phyloP scores from a whole-genome alignment of 805 yeast species.

The Ogataea degrootiae region DNA sequence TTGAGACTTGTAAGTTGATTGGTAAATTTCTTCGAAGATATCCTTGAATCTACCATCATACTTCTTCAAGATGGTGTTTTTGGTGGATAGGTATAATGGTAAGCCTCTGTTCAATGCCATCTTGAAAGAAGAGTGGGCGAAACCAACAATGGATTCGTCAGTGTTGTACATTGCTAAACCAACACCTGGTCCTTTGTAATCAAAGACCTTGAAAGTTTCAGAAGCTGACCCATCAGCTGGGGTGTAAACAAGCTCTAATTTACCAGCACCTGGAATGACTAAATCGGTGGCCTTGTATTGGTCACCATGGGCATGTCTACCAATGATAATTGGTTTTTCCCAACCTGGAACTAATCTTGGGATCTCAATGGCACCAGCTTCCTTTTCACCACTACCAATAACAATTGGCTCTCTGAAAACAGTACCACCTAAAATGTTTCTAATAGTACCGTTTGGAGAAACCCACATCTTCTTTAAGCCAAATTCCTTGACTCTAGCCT shows the following conservation, averaged over 20 bases:
- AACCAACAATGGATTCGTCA: slow-evolving; percentile 69
- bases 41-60: slow-evolving; percentile 83
- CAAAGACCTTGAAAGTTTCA: slow-evolving; percentile 45
- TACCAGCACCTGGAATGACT: slow-evolving; percentile 60
- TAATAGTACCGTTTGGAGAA: slow-evolving; percentile 80
- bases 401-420: slow-evolving; percentile 83
- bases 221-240: slow-evolving; percentile 55
- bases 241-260: slow-evolving; percentile 58
- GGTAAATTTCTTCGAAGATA: slow-evolving; percentile 66
- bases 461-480: slow-evolving; percentile 76
- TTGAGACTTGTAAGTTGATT: slow-evolving; percentile 46
- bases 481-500: slow-evolving; percentile 72
- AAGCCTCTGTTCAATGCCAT: slow-evolving; percentile 61
- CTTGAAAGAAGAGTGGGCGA: slow-evolving; percentile 77
- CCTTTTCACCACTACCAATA: slow-evolving; percentile 39
- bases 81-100: slow-evolving; percentile 67
- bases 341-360: slow-evolving; percentile 76
- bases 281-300: slow-evolving; percentile 80
- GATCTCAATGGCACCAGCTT: slow-evolving; percentile 26
- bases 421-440: slow-evolving; percentile 78
- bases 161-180: slow-evolving; percentile 83
- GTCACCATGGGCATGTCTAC: slow-evolving; percentile 84
- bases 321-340: slow-evolving; percentile 79
- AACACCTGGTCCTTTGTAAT: slow-evolving; percentile 65
- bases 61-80: slow-evolving; percentile 76